These are phyloP conservation scores for Albizia julibrissin DNA, from an alignment of 306 rosid genomes.

Conservation along the genomic window DNA sequence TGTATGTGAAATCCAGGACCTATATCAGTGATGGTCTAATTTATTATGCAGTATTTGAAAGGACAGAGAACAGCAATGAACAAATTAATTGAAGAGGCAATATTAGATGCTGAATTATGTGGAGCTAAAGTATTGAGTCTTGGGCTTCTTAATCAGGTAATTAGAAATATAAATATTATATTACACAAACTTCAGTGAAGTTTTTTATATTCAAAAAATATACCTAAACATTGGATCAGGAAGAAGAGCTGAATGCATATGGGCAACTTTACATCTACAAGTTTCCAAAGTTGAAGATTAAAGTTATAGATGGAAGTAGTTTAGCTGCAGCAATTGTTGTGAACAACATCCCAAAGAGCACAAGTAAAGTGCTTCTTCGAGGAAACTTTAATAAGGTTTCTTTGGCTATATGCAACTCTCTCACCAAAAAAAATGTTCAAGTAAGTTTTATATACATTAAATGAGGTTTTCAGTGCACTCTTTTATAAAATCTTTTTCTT, in stretches of 20 bases:
- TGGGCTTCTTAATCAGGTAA: constrained; percentile 11
- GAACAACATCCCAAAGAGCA: constrained; percentile 55
- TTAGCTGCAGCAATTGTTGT: constrained; percentile 50
- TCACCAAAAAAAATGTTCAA: constrained; percentile 25
- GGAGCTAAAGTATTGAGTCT: constrained; percentile 30
- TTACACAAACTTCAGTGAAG: too few species aligned
- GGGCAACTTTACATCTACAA: constrained; percentile 45
- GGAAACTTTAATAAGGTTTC: constrained; percentile 62
- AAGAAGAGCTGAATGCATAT: constrained; percentile 32
- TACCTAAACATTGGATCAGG: too few species aligned
- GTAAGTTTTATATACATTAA: neutral
- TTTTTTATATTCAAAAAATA: too few species aligned
- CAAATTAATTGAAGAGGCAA: constrained; percentile 25
- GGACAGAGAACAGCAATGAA: neutral
- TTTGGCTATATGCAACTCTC: constrained; percentile 36
- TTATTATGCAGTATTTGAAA: constrained; percentile 7
- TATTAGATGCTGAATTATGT: constrained; percentile 24
- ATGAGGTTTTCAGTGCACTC: neutral
- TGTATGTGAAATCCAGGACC: neutral
- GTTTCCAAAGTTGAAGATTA: constrained; percentile 32
- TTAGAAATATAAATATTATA: too few species aligned
- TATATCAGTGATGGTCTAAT: neutral
- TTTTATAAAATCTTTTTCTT: too few species aligned
- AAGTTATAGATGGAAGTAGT: constrained; percentile 61
- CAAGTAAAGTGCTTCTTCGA: constrained; percentile 55